phyloP scores from a whole-genome alignment of 768 basidiomycete genomes.

The Hygrophoropsis aurantiaca region DNA sequence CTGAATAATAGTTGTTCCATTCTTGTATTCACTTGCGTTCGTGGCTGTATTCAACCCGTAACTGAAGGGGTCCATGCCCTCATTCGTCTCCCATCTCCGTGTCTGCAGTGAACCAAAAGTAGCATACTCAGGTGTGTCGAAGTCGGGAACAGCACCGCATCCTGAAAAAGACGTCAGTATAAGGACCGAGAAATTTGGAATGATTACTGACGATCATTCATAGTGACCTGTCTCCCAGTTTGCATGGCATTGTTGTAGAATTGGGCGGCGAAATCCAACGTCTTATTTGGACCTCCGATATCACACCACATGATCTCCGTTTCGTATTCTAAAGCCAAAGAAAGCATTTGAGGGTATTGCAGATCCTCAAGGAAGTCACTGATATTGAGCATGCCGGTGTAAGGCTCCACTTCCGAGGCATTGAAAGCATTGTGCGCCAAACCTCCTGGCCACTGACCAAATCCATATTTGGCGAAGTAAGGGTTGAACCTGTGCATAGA shows the following conservation, averaged over 20 bases:
- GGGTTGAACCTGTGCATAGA: constrained; percentile 49
- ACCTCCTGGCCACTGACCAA: constrained; percentile 50
- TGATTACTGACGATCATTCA: constrained; percentile 38
- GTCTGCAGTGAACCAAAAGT: constrained; percentile 47
- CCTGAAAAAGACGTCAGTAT: constrained; percentile 25
- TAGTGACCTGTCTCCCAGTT: constrained; percentile 45
- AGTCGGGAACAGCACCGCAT: constrained; percentile 50
- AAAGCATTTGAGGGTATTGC: constrained; percentile 51
- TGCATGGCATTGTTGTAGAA: constrained; percentile 45
- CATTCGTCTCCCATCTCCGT: constrained; percentile 55
- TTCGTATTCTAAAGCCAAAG: constrained; percentile 45
- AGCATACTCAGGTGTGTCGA: constrained; percentile 56
- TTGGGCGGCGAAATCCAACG: constrained; percentile 42
- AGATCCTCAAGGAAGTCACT: constrained; percentile 52
- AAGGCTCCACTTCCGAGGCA: constrained; percentile 47
- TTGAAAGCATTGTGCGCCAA: constrained; percentile 54
- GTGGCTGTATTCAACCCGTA: constrained; percentile 50
- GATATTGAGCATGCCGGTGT: constrained; percentile 50
- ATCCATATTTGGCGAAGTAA: constrained; percentile 50
- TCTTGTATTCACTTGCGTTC: constrained; percentile 44
- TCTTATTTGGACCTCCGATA: constrained; percentile 51
- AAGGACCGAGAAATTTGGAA: neutral
- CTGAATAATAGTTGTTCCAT: constrained; percentile 47
- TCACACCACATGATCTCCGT: constrained; percentile 66
- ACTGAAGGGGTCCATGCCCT: constrained; percentile 56